These are phyloP conservation scores for Ophiobolus disseminans DNA, from an alignment of 2,329 filamentous ascomycete genomes.

Conservation along the genomic window DNA sequence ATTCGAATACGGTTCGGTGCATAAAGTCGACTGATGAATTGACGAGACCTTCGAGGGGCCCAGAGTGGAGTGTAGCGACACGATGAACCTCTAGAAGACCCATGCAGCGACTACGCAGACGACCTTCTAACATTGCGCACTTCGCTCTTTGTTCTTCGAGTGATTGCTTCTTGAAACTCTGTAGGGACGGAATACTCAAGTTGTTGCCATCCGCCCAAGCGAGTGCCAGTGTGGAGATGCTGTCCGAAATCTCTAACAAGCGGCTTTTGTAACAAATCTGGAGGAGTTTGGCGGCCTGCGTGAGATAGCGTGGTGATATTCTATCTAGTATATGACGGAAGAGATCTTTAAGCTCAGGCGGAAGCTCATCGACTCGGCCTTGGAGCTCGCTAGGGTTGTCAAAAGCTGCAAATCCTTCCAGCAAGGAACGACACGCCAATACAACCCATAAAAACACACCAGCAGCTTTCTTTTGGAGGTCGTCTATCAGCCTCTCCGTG, in stretches of 20 bases:
- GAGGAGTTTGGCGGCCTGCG: neutral
- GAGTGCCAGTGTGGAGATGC: neutral
- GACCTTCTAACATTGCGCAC: too few species aligned
- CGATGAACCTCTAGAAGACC: too few species aligned
- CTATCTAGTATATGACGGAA: conserved; percentile 16
- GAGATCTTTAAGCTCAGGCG: conserved; percentile 16
- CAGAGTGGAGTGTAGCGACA: too few species aligned
- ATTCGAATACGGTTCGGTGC: too few species aligned
- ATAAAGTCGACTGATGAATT: too few species aligned
- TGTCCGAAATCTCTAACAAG: neutral
- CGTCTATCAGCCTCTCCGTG: neutral
- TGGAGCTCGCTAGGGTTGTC: conserved; percentile 13
- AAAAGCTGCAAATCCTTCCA: conserved; percentile 8
- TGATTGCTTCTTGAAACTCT: too few species aligned
- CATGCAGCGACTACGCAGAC: too few species aligned
- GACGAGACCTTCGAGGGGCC: too few species aligned
- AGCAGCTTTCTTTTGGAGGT: conserved; percentile 11
- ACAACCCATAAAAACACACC: conserved; percentile 27
- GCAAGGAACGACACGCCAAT: conserved; percentile 13
- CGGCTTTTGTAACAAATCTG: neutral
- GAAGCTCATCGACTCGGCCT: conserved; percentile 11
- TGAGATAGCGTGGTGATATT: neutral
- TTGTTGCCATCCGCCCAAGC: neutral
- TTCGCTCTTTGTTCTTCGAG: too few species aligned
- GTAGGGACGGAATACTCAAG: too few species aligned